Base-by-base conservation (phyloP, 495 filamentous ascomycete species). In the Penicillium waksmanii region DNA sequence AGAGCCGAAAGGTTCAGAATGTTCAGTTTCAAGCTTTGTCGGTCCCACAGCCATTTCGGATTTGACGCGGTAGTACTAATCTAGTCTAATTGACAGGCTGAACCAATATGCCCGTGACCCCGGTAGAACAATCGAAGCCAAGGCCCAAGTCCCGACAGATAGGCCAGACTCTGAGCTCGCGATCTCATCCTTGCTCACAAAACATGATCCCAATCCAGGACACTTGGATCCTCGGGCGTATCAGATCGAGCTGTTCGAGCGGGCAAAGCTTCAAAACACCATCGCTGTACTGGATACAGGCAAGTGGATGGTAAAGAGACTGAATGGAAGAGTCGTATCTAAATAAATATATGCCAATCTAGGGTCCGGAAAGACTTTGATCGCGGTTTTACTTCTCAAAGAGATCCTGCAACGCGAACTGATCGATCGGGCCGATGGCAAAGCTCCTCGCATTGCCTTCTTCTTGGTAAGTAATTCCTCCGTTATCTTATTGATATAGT, bases 241-340 rank as follows among this genome's bases (percentile, higher is more conserved):
- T 67, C 95, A 98, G 71, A 77, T 89, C 33, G 94, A 98, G 71
- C 82, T 98, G 0, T 98, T 96, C 66, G 91, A 98, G 73, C 83
- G 84, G 62, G 94, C 95, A 18, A 97, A 96, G 69, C 61, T 82
- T 18, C 82, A 89, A 64, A 98, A 98, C 64, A 93, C 87, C 13
- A 96, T 98, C 66, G 95, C 93, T 2, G 96, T 98, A 12, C 82
- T 98, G n/a, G 93, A 96, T 69, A 97, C 95, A 36, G 93, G 89
- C 89, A 69, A 52, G 53, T 5, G 3, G 10, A 19, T 1, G 5
- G 10, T n/a, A 21, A 6, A 4, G 0, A 21, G 8, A n/a, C 9
- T 18, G n/a, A 17, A 7, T 31, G 7, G 27, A 31, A 31, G 27
- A 31, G 27, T 31, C 27, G 0, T 31, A 31, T 31, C 27, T 31